Evolutionary conservation across 805 yeast genomes (phyloP).

Genomic region (Ogataea dorogensis): DNA sequence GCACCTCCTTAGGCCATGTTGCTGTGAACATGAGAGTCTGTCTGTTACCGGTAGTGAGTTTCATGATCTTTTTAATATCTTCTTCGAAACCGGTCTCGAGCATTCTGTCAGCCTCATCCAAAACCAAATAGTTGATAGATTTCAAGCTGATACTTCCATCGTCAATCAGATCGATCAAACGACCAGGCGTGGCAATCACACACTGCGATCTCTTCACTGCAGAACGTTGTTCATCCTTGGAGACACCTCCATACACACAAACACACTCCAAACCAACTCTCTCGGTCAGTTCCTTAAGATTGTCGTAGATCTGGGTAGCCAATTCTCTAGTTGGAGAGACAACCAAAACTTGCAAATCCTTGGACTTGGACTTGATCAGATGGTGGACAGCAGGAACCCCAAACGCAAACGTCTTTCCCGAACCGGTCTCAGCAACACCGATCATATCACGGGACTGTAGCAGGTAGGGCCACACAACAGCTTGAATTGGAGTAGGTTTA

Average conservation of each 20-base stretch:
- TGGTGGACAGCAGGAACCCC: conserved; percentile 94
- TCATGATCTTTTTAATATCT: conserved; percentile 83
- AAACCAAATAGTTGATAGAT: conserved; percentile 70
- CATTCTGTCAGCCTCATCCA: conserved; percentile 99
- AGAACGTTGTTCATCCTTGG: conserved; percentile 85
- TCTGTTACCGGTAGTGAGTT: conserved; percentile 53
- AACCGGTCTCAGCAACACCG: conserved; percentile 98
- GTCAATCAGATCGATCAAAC: conserved; percentile 84
- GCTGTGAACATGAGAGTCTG: conserved; percentile 99
- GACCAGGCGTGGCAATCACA: conserved; percentile 98
- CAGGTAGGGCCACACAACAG: conserved; percentile 91
- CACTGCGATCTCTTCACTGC: conserved; percentile 66
- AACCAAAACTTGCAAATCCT: conserved; percentile 71
- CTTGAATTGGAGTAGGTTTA: conserved; percentile 94
- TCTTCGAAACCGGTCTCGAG: conserved; percentile 97
- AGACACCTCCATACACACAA: conserved; percentile 96
- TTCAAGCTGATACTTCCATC: conserved; percentile 79
- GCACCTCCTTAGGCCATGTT: conserved; percentile 99
- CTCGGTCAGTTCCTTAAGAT: conserved; percentile 63
- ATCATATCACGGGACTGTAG: conserved; percentile 78
- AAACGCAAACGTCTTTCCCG: conserved; percentile 96
- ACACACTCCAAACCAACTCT: conserved; percentile 65
- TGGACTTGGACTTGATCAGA: conserved; percentile 43
- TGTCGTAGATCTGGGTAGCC: conserved; percentile 91
- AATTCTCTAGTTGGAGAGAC: conserved; percentile 97